phyloP scores from a whole-genome alignment of 441 rosid genomes.

The Populus hybrid region DNA sequence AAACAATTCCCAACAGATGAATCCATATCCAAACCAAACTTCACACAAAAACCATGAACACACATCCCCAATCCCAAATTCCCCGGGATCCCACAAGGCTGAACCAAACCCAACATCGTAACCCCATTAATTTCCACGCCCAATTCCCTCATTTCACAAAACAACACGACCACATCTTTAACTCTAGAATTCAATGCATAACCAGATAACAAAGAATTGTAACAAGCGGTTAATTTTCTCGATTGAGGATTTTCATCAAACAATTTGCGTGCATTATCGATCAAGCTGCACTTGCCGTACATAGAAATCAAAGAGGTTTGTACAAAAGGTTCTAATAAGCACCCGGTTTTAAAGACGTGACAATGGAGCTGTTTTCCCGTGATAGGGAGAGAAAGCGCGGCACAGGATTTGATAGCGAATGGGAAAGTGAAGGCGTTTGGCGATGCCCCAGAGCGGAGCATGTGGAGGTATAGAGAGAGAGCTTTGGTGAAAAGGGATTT shows the following conservation, averaged over 20 bases:
- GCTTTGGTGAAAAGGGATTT: conserved; percentile 5
- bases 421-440: conserved; percentile 86
- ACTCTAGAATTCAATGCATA: conserved; percentile 42
- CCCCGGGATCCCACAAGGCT: conserved; percentile 50
- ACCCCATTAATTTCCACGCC: conserved; percentile 47
- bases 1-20: conserved; percentile 62
- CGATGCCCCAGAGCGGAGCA: conserved; percentile 62
- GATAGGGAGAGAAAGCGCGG: conserved; percentile 57
- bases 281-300: conserved; percentile 44
- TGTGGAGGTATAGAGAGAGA: conserved; percentile 51
- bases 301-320: conserved; percentile 65
- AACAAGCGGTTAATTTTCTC: conserved; percentile 47
- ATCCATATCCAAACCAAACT: conserved; percentile 54
- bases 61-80: conserved; percentile 53
- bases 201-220: conserved; percentile 81
- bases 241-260: conserved; percentile 63
- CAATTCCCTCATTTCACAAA: conserved; percentile 56
- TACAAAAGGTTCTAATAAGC: conserved; percentile 70
- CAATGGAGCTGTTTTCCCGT: conserved; percentile 68
- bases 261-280: conserved; percentile 53
- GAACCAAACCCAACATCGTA: conserved; percentile 72
- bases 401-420: conserved; percentile 78
- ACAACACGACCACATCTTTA: conserved; percentile 44
- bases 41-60: conserved; percentile 57
- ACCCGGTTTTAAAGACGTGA: conserved; percentile 58